Base-by-base conservation (phyloP, 176 grass and related monocot genomes). In the Eragrostis curvula region DNA sequence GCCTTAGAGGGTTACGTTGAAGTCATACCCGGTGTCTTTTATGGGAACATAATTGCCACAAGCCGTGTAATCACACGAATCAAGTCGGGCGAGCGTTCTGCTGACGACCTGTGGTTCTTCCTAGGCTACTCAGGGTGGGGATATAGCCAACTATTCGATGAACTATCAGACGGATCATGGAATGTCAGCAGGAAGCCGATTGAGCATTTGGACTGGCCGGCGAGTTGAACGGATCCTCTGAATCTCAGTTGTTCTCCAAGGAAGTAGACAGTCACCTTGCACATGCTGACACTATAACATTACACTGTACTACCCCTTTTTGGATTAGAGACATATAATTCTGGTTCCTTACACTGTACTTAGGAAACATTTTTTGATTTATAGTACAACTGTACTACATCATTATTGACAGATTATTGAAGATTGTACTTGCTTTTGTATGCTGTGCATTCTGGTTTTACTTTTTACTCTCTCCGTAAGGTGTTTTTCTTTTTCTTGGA, bases 101-200 rank as follows among this genome's bases (percentile, higher is more conserved):
- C 62, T 20, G 61, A 90, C 59, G 81, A 84, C 24, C 49, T 88
- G 58, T 98, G 96, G 93, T 98, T 98, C 73, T 98, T 98, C 79
- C 74, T 95, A 9, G 90, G 92, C 32, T 95, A 89, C 81, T 91
- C 89, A 7, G 87, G 90, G 66, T 98, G 90, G 96, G 81, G 51
- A 62, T 91, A 88, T 68, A 71, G n/a, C 29, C 93, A 95, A 64
- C 87, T 98, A 18, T 91, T 95, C 81, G 71, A 98, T 43, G 96
- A 98, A 63, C 21, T 93, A 47, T 85, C 87, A 57, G 78, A 73
- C 84, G 90, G 92, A 85, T 70, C 90, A 3, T 98, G 96, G 90
- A 52, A 90, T 50, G 80, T 87, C 24, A 91, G 75, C 70, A 47
- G 15, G 32, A 56, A 78, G 17, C 77, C 79, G 50, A 83, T 81